phyloP scores from a whole-genome alignment of 2,329 filamentous ascomycete species.

The Phialemoniopsis sp. region DNA sequence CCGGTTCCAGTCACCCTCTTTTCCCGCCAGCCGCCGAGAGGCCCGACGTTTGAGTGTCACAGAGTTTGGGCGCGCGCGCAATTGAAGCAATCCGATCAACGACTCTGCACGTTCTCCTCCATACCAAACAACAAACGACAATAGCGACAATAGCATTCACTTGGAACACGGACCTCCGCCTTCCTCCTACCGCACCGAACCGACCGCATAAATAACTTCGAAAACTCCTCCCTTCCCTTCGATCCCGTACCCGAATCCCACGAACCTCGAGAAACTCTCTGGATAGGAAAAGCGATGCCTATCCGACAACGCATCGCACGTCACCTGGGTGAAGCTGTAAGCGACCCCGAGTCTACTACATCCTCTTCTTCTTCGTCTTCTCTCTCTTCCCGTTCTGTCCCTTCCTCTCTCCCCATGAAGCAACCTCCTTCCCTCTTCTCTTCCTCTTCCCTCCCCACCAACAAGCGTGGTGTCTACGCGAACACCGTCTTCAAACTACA shows the following conservation, averaged over 20 bases:
- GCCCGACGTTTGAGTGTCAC: too few species aligned
- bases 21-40: too few species aligned
- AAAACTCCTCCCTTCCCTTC: not conserved
- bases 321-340: constrained; percentile 42
- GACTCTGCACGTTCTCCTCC: too few species aligned
- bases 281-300: constrained; percentile 14
- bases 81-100: too few species aligned
- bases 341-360: constrained; percentile 11
- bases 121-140: too few species aligned
- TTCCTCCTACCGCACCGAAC: not conserved
- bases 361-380: constrained; percentile 13
- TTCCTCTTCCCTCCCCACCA: too few species aligned
- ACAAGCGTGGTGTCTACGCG: too few species aligned
- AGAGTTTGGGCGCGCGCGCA: too few species aligned
- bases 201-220: not conserved
- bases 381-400: constrained; percentile 5
- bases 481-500: too few species aligned
- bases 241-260: not conserved
- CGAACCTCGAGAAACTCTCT: not conserved
- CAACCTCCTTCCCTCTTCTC: not conserved
- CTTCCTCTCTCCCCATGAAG: not conserved
- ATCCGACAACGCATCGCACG: constrained; percentile 33
- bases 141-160: too few species aligned
- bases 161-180: not conserved
- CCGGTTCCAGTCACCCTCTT: too few species aligned